These are phyloP conservation scores for Colletotrichum acutatum DNA, from an alignment of 2,329 filamentous ascomycete species.

Conservation along the genomic window DNA sequence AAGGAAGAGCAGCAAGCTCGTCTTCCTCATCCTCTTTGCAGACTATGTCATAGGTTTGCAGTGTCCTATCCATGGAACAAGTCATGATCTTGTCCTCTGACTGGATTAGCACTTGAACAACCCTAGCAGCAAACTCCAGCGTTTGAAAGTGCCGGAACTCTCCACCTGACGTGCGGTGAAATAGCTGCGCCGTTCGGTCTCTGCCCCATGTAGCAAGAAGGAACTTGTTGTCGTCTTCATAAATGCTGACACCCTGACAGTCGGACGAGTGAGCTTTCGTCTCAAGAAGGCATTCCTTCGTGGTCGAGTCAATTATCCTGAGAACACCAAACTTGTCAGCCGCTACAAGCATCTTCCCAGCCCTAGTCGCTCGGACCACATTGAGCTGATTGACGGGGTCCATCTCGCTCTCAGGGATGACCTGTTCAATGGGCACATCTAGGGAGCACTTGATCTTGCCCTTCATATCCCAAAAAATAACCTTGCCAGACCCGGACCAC, in stretches of 20 bases:
- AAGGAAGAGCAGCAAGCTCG: slow-evolving; percentile 79
- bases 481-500: slow-evolving; percentile 84
- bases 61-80: slow-evolving; percentile 86
- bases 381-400: slow-evolving; percentile 69
- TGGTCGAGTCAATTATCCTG: slow-evolving; percentile 72
- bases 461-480: slow-evolving; percentile 84
- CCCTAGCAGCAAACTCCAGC: slow-evolving; percentile 89
- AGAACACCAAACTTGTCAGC: slow-evolving; percentile 91
- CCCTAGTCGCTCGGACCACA: slow-evolving; percentile 68
- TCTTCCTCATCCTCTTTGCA: slow-evolving; percentile 73
- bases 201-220: slow-evolving; percentile 86
- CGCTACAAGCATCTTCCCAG: slow-evolving; percentile 76
- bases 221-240: slow-evolving; percentile 68
- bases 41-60: slow-evolving; percentile 84
- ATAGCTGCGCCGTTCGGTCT: slow-evolving; percentile 95
- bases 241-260: slow-evolving; percentile 83
- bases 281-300: slow-evolving; percentile 72
- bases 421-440: slow-evolving; percentile 76
- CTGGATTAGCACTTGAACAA: slow-evolving; percentile 79
- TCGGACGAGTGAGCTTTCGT: slow-evolving; percentile 89
- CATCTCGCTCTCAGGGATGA: slow-evolving; percentile 58
- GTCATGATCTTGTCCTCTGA: slow-evolving; percentile 82
- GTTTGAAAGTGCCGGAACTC: slow-evolving; percentile 87
- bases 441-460: slow-evolving; percentile 75
- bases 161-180: slow-evolving; percentile 67